Percentiles rank a stretch among this genome's conserved stretches.
Conservation (phyloP, 371 early-diverging fungal species). For the Apophysomyces variabilis region DNA sequence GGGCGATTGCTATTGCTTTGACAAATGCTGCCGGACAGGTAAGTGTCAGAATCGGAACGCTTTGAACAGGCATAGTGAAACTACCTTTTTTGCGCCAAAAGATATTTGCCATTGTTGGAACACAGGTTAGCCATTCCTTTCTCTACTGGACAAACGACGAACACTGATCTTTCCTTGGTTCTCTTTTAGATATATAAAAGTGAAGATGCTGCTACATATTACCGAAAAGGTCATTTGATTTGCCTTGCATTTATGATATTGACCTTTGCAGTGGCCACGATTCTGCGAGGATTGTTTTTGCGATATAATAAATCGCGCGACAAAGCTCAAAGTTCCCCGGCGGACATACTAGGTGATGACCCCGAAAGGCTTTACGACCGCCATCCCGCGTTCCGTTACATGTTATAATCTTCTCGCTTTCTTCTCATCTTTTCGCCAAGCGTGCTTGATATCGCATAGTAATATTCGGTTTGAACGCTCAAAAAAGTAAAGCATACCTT, state of each 20-base stretch:
- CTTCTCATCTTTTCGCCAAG: too few relatives aligned
- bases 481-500: too few relatives aligned
- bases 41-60: not conserved
- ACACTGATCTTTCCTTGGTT: not conserved
- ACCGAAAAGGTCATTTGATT: constrained; percentile 20
- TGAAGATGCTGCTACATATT: constrained; percentile 32
- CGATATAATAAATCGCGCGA: constrained; percentile 7
- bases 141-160: too few relatives aligned
- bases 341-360: not conserved
- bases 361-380: too few relatives aligned
- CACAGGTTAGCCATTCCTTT: constrained; percentile 18
- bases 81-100: not conserved
- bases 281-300: constrained; percentile 3
- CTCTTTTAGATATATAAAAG: constrained; percentile 26
- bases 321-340: not conserved
- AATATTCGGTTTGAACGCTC: too few relatives aligned
- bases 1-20: constrained; percentile 42
- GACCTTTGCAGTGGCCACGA: not conserved
- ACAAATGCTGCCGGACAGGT: constrained; percentile 42
- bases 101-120: constrained; percentile 26
- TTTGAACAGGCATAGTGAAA: not conserved
- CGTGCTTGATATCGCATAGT: too few relatives aligned
- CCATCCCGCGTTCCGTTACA: too few relatives aligned
- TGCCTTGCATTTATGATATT: constrained; percentile 11
- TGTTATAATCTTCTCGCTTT: too few relatives aligned